phyloP scores from a whole-genome alignment of 1,284 basidiomycete species.

The Sanguinoderma infundibulare region DNA sequence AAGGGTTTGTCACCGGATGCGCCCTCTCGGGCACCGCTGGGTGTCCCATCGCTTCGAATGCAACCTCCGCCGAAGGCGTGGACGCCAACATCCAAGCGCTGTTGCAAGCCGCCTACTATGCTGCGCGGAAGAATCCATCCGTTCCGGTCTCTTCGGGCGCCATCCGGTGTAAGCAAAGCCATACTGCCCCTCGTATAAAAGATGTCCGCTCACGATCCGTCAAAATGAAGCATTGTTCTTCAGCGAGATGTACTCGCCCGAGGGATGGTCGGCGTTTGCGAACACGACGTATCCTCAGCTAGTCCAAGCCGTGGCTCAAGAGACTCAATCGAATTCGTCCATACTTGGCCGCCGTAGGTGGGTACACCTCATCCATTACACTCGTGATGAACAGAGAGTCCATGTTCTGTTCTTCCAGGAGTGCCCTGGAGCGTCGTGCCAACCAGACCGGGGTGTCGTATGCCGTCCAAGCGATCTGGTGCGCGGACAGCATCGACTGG shows the following conservation, averaged over 20 bases:
- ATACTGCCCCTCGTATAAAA: too few relatives aligned
- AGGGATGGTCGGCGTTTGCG: neutral
- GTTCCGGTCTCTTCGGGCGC: constrained; percentile 9
- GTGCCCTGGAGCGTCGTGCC: neutral
- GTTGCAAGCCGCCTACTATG: constrained; percentile 9
- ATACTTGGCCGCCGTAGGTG: neutral
- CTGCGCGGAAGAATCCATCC: constrained; percentile 5
- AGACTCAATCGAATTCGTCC: neutral
- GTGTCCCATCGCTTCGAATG: constrained; percentile 11
- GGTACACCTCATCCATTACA: too few relatives aligned
- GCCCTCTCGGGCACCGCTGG: constrained; percentile 18
- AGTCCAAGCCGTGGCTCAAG: neutral
- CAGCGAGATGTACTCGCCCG: neutral
- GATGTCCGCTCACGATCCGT: too few relatives aligned
- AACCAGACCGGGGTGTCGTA: constrained; percentile 2
- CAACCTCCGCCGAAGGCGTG: constrained; percentile 3
- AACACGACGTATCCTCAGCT: constrained; percentile 10
- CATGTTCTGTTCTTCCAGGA: neutral
- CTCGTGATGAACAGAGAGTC: neutral
- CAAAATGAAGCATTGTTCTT: neutral
- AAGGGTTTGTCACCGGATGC: constrained; percentile 20
- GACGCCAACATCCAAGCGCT: constrained; percentile 12
- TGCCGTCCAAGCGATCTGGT: constrained; percentile 14
- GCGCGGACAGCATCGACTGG: constrained; percentile 26
- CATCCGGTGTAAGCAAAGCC: constrained; percentile 11